Evolutionary conservation across 1,284 basidiomycete species (phyloP).

Genomic region (Trichosporon sp.): DNA sequence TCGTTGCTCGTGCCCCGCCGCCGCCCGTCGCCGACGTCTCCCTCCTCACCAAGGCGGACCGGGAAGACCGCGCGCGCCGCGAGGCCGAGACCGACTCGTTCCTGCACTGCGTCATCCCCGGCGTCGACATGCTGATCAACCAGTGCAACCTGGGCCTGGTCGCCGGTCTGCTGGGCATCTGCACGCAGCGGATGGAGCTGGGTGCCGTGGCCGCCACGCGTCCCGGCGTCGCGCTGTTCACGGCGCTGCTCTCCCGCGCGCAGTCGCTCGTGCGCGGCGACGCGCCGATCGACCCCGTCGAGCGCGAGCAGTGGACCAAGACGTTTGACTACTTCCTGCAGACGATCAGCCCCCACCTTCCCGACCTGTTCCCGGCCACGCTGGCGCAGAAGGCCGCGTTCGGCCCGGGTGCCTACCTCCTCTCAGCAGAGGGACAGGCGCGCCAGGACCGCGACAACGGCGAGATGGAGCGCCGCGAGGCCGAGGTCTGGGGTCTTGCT

Average conservation of each 20-base stretch:
- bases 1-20: slow-evolving; percentile 66
- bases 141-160: slow-evolving; percentile 74
- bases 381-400: slow-evolving; percentile 59
- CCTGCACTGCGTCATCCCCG: slow-evolving; percentile 76
- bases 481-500: slow-evolving; percentile 47
- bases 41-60: slow-evolving; percentile 52
- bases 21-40: slow-evolving; percentile 52
- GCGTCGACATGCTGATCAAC: slow-evolving; percentile 70
- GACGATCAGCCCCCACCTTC: slow-evolving; percentile 65
- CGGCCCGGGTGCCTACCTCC: slow-evolving; percentile 50
- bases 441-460: slow-evolving; percentile 65
- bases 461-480: slow-evolving; percentile 47
- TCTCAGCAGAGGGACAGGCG: slow-evolving; percentile 29
- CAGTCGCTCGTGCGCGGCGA: slow-evolving; percentile 78
- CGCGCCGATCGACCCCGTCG: slow-evolving; percentile 56
- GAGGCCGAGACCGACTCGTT: slow-evolving; percentile 87
- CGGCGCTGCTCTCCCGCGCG: slow-evolving; percentile 84
- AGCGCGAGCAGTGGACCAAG: slow-evolving; percentile 78
- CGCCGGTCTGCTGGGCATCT: slow-evolving; percentile 75
- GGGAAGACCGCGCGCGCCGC: slow-evolving; percentile 62
- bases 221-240: slow-evolving; percentile 89
- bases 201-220: slow-evolving; percentile 61
- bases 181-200: slow-evolving; percentile 76
- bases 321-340: slow-evolving; percentile 81
- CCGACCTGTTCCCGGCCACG: slow-evolving; percentile 82